A percentile compares a stretch with the other conserved stretches of the same genome.
These are phyloP conservation scores for Funneliformis mosseae DNA, from an alignment of 192 early-diverging fungal genomes.

Conservation along the genomic window DNA sequence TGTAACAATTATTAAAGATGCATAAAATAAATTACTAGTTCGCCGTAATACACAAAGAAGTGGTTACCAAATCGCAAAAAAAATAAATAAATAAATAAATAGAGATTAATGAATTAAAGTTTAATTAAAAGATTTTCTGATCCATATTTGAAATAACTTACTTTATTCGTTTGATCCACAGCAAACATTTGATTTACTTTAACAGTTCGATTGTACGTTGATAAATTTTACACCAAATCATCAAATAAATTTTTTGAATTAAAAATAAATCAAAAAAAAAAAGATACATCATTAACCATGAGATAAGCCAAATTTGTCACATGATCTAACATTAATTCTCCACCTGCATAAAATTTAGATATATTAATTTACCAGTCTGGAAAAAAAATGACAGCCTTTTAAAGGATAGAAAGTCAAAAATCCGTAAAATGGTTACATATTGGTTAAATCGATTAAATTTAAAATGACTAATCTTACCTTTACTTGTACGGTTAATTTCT, in stretches of 20 bases:
- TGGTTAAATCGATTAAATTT: too few relatives aligned
- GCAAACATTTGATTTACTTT: constrained; percentile 52
- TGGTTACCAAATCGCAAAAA: constrained; percentile 52
- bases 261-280: neutral
- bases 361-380: too few relatives aligned
- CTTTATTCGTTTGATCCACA: constrained; percentile 56
- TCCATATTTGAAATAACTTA: neutral
- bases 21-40: constrained; percentile 43
- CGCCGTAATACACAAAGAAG: constrained; percentile 58
- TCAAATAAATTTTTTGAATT: too few relatives aligned
- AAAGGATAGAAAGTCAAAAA: too few relatives aligned
- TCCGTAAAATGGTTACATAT: too few relatives aligned
- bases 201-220: constrained; percentile 45
- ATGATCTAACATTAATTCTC: constrained; percentile 59
- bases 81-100: neutral
- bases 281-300: neutral
- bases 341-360: too few relatives aligned
- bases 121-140: neutral
- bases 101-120: neutral
- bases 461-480: too few relatives aligned
- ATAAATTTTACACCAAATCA: constrained; percentile 69
- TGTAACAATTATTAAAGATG: too few relatives aligned
- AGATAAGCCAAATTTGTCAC: constrained; percentile 25
- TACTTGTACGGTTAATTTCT: too few relatives aligned
- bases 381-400: too few relatives aligned